Conservation (phyloP, 306 rosid species). For the Dryas drummondii region DNA sequence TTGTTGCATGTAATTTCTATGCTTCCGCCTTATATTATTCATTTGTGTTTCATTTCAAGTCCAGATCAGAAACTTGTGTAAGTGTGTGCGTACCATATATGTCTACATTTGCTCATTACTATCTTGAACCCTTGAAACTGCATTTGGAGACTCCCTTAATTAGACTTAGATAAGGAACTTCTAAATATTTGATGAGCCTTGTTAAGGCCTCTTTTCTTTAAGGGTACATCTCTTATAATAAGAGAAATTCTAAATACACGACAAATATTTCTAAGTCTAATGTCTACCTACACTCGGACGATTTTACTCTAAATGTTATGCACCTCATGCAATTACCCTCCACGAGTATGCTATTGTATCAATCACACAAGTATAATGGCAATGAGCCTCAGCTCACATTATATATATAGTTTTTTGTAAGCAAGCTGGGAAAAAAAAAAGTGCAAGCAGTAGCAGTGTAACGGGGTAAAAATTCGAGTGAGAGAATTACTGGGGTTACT, state of each 20-base stretch:
- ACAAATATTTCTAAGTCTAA: background rate
- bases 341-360: too few species aligned
- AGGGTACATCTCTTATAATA: conserved; percentile 4
- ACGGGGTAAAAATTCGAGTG: too few species aligned
- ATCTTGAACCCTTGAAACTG: conserved; percentile 41
- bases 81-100: conserved; percentile 58
- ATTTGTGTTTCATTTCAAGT: conserved; percentile 29
- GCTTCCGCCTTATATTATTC: conserved; percentile 15
- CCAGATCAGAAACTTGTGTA: conserved; percentile 57
- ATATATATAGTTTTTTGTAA: too few species aligned
- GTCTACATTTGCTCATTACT: conserved; percentile 41
- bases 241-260: background rate
- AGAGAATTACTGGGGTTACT: too few species aligned
- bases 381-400: too few species aligned
- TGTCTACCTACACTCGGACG: too few species aligned
- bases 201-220: conserved; percentile 28
- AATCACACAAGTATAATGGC: too few species aligned
- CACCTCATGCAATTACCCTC: too few species aligned
- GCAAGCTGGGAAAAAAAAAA: too few species aligned
- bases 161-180: conserved; percentile 26
- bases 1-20: conserved; percentile 35
- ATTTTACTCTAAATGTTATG: background rate
- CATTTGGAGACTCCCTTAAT: conserved; percentile 33
- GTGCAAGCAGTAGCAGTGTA: too few species aligned
- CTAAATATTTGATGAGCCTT: conserved; percentile 36